These are phyloP conservation scores for Domatiomyces globalis DNA, from an alignment of 2,329 filamentous ascomycete species.

Conservation along the genomic window DNA sequence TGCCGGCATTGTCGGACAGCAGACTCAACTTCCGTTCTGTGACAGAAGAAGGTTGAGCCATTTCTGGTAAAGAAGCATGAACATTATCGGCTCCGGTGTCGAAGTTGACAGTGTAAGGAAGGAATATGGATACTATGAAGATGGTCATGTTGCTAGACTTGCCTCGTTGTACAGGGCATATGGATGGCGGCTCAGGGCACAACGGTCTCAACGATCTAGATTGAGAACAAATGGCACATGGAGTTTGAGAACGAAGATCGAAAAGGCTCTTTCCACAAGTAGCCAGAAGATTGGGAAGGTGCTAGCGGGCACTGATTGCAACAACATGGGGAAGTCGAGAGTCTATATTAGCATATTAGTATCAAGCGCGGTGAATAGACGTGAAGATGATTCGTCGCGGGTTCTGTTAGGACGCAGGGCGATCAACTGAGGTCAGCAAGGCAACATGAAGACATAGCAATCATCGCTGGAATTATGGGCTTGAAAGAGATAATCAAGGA, in stretches of 20 bases:
- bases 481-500: no score
- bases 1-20: background rate
- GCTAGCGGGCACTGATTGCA: background rate
- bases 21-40: background rate
- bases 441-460: no score
- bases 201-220: background rate
- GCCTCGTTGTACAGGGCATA: background rate
- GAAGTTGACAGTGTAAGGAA: conserved; percentile 87
- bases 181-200: background rate
- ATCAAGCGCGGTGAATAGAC: background rate
- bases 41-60: conserved; percentile 2
- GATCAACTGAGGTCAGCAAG: no score
- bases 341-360: background rate
- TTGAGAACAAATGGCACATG: background rate
- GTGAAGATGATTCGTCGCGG: no score
- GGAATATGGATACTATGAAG: conserved; percentile 54
- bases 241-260: background rate
- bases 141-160: conserved; percentile 38
- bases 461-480: no score
- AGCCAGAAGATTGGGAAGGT: background rate
- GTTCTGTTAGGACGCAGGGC: no score
- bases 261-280: background rate
- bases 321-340: background rate
- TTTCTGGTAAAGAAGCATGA: conserved; percentile 2
- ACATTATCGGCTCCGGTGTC: conserved; percentile 33